A percentile compares a stretch with the other conserved stretches of the same genome.
Conservation (phyloP, 1,139 yeast species). For the Saccharomyces hybrid region DNA sequence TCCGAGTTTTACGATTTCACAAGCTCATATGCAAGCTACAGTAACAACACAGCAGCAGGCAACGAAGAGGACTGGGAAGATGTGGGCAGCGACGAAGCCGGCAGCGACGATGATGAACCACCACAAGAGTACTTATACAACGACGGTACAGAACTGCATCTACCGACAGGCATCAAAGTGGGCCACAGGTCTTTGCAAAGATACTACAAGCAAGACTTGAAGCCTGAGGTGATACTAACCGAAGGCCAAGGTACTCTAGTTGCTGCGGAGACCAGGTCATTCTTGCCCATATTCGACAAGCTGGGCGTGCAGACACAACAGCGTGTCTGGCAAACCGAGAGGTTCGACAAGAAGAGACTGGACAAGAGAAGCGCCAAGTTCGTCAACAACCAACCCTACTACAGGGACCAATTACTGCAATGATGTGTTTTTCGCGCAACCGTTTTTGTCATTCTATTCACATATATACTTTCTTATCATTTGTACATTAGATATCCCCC, state of each 20-base stretch:
- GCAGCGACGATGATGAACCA: constrained; percentile 36
- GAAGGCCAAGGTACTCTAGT: constrained; percentile 93
- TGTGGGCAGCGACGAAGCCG: constrained; percentile 32
- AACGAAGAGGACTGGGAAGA: constrained; percentile 35
- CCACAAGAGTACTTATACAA: constrained; percentile 43
- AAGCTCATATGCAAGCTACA: constrained; percentile 43
- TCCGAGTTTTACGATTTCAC: constrained; percentile 88
- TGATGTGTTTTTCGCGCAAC: constrained; percentile 24
- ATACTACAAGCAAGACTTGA: constrained; percentile 76
- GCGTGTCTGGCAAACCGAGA: constrained; percentile 69
- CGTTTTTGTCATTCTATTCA: not conserved
- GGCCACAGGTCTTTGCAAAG: constrained; percentile 87
- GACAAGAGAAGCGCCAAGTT: constrained; percentile 76
- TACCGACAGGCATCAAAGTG: constrained; percentile 79
- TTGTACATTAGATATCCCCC: not conserved
- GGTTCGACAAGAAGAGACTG: constrained; percentile 56
- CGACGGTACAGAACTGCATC: constrained; percentile 68
- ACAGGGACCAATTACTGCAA: constrained; percentile 84
- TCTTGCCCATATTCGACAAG: constrained; percentile 46
- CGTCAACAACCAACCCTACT: constrained; percentile 83
- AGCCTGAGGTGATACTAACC: constrained; percentile 61
- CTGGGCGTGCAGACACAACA: constrained; percentile 54
- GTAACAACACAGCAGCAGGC: constrained; percentile 32
- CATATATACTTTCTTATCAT: not conserved
- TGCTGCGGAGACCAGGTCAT: constrained; percentile 83